Evolutionary conservation across 352 stramenopile species (phyloP).

Genomic region (Globisporangium parvum): DNA sequence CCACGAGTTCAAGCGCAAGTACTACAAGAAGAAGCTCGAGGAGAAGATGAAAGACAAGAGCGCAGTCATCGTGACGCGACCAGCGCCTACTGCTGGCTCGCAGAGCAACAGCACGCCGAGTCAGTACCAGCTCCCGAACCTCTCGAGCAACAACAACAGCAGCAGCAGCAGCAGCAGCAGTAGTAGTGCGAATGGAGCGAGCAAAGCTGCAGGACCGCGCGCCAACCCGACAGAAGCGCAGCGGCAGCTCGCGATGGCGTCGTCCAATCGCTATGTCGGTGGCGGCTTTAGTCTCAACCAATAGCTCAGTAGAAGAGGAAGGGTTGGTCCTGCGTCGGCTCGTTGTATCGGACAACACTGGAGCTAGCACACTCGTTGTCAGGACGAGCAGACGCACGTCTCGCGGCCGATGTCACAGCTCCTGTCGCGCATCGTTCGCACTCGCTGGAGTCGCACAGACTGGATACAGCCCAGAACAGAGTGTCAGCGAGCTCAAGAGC

Average conservation of each 20-base stretch:
- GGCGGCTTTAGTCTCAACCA: slow-evolving; percentile 93
- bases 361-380: too few species aligned
- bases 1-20: slow-evolving; percentile 94
- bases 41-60: slow-evolving; percentile 74
- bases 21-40: slow-evolving; percentile 92
- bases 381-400: too few species aligned
- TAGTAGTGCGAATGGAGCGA: slow-evolving; percentile 1
- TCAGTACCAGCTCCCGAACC: slow-evolving; percentile 31
- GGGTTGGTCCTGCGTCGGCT: too few species aligned
- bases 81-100: slow-evolving; percentile 5
- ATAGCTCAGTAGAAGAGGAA: too few species aligned
- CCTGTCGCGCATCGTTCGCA: background rate
- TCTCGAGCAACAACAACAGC: slow-evolving; percentile 24
- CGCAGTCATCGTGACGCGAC: slow-evolving; percentile 23
- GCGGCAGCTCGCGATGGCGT: slow-evolving; percentile 76
- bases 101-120: background rate
- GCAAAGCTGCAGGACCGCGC: slow-evolving; percentile 1
- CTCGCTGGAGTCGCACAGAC: background rate
- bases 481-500: background rate
- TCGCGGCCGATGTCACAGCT: background rate
- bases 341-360: too few species aligned
- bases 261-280: slow-evolving; percentile 88
- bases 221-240: slow-evolving; percentile 65
- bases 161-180: slow-evolving; percentile 8
- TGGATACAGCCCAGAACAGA: background rate